Evolutionary conservation across 2,329 filamentous ascomycete genomes (phyloP).

Genomic region (Tolypocladium endophyticum): DNA sequence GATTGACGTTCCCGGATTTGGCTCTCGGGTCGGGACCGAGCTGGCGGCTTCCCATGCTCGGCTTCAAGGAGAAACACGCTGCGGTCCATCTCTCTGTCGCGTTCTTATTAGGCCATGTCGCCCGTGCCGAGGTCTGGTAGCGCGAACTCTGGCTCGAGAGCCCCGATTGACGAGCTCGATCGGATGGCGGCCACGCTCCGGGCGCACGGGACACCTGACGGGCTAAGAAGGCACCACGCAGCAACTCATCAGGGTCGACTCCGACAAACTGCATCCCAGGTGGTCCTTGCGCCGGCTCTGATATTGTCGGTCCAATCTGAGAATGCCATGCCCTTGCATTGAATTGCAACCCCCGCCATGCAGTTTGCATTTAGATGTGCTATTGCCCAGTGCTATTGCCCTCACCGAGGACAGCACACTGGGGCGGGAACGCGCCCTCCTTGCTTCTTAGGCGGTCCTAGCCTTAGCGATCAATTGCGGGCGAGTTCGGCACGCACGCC

Average conservation of each 20-base stretch:
- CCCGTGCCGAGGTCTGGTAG: background rate
- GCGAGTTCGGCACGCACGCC: no score
- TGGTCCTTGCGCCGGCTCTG: background rate
- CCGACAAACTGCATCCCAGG: background rate
- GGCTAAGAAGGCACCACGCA: background rate
- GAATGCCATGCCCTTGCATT: background rate
- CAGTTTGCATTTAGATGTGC: background rate
- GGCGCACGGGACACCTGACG: background rate
- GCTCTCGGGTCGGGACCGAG: background rate
- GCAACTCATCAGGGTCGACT: background rate
- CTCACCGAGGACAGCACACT: background rate
- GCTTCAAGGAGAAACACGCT: background rate
- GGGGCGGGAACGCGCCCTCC: background rate
- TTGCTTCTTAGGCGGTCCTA: background rate
- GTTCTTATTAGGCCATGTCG: background rate
- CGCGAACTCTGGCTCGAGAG: background rate
- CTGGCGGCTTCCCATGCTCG: background rate
- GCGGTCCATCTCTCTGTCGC: background rate
- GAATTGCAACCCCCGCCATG: background rate
- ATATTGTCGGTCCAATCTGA: background rate
- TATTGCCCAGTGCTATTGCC: background rate
- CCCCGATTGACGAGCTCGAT: background rate
- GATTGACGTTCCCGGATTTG: background rate
- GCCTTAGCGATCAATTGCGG: background rate
- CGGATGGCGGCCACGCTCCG: background rate